A percentile compares a stretch with the other conserved stretches of the same genome.
Evolutionary conservation across 2,329 filamentous ascomycete genomes (phyloP).

Genomic region (Metarhizium robertsii): DNA sequence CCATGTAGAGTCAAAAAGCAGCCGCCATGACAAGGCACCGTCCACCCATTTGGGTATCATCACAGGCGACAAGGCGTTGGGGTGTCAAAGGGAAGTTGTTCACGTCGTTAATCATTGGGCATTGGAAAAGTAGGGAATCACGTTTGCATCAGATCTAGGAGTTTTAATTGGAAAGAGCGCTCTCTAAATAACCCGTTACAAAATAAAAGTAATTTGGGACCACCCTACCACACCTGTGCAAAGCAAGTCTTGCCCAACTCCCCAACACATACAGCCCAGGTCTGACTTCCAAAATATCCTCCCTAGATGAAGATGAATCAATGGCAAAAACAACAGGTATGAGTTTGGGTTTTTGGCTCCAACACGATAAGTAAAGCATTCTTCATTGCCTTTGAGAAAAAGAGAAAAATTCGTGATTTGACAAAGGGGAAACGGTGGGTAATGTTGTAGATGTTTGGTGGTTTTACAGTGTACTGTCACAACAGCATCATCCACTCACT

Average conservation of each 20-base stretch:
- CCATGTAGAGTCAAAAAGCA: background rate
- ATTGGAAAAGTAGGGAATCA: constrained; percentile 6
- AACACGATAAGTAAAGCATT: background rate
- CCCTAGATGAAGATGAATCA: background rate
- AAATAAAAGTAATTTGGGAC: background rate
- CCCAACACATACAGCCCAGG: background rate
- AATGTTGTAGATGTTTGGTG: background rate
- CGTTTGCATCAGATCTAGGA: constrained; percentile 22
- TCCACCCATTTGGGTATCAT: background rate
- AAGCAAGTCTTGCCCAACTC: background rate
- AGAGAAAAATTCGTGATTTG: background rate
- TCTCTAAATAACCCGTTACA: constrained; percentile 19
- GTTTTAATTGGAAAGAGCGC: constrained; percentile 22
- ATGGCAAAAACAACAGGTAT: background rate
- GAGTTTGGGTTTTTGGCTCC: background rate
- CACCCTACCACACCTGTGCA: constrained; percentile 2
- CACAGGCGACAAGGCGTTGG: constrained; percentile 1
- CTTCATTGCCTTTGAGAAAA: background rate
- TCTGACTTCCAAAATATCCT: background rate
- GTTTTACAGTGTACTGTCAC: background rate
- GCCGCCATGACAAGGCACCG: background rate
- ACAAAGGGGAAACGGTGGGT: constrained; percentile 3
- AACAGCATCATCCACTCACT: too few species aligned
- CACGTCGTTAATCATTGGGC: background rate
- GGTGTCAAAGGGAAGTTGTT: background rate